Evolutionary conservation across 768 basidiomycete species (phyloP), one percentile per base, ranked within the genome.

Genomic region (Leccinum barrowsii): DNA sequence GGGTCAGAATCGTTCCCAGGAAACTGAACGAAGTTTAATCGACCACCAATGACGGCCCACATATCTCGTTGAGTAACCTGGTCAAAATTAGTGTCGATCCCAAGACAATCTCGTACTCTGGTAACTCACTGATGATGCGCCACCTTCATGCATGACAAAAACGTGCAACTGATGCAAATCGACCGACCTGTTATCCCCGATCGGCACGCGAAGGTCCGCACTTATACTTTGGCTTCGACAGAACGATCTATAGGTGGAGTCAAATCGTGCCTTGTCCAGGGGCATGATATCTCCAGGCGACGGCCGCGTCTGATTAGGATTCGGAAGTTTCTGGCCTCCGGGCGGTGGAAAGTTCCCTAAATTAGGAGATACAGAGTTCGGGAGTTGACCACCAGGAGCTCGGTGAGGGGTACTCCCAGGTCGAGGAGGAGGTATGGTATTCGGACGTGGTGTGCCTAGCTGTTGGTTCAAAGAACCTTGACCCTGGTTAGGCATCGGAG

Each of bases 31-130:
- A 85, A 83, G 17, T 83, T 85, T 71, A 91, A 76, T 22, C 79
- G 80, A n/a, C 80, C 89, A 17, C 82, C 89, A 56, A 91, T 82
- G 48, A 86, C 74, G 15, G 80, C 65, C 89, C 89, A 90, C 58
- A 77, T 60, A 34, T 88, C 86, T 50, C 80, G 78, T 57, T 74
- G 72, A 24, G 75, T 74, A 12, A 86, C 81, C 86, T 87, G 54
- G n/a, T 60, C 44, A 40, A 22, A 48, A 47, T 46, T 47, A 57
- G 40, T 22, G 53, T 63, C 66, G 65, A 21, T 51, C 32, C 49
- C 35, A 22, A 19, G 13, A 42, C 58, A 56, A 13, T 24, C 15
- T 50, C n/a, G 30, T 30, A 30, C 19, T 22, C 30, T 58, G 26
- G 50, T 35, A 37, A 73, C 76, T 65, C 65, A 85, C 86, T 58